Evolutionary conservation across 495 filamentous ascomycete genomes (phyloP), one percentile per base, ranked within the genome.

Genomic region (Endocarpon pusillum): DNA sequence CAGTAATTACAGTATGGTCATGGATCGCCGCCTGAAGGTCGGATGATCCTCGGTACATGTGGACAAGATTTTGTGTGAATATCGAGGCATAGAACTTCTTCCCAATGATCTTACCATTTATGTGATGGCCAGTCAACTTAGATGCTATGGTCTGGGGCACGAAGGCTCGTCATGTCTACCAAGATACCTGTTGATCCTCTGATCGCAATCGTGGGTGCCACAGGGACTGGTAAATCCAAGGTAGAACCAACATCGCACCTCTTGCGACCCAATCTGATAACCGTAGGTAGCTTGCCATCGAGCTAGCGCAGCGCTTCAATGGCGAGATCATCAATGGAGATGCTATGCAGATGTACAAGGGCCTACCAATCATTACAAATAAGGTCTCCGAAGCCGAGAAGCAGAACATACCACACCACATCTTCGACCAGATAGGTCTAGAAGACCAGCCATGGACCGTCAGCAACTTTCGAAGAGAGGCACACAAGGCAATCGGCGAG

Each of bases 321-420:
- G 91, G 91, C 42, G 91, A 99, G 57, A 70, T 99, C 34, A 82
- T 99, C 62, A 99, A 99, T 49, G 85, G 80, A 33, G 91, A 99
- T 59, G 89, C 89, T n/a, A 89, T 99, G 81, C 91, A 96, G 51
- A 76, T 99, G 67, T 99, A 99, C 46, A 62, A 71, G 21, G 91
- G 86, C 6, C 62, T 99, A 14, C 85, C 89, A 1, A 79, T 96
- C 41, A 86, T 94, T 36, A 99, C 91, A 12, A 99, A 99, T 54
- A 87, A 96, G 48, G 74, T 94, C 39, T 64, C 79, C 0, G 28
- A 48, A 9, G 66, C 69, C 17, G 86, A 99, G 48, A 73, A 73
- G 48, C 67, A 76, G 38, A 81, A 78, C 16, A 66, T 99, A 20
- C 79, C 80, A 12, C 91, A 99, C 50, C 87, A 99, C 57, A 59